Evolutionary conservation across 257 asterid genomes (phyloP), one percentile per base, ranked within the genome.

Genomic region (Cordia subcordata): DNA sequence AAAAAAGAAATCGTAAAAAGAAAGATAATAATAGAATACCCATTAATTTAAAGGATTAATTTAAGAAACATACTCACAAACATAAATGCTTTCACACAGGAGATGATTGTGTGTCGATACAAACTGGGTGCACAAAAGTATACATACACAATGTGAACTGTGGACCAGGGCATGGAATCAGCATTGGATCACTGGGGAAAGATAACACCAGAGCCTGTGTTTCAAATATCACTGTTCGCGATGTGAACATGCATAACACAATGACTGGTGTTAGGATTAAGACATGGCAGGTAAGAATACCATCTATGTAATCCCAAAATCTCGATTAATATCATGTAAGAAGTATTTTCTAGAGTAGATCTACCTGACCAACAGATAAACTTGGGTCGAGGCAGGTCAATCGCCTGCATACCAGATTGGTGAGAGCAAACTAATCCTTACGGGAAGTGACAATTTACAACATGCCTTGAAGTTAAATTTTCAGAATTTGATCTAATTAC

Each of bases 81-180:
- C 3, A 13, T 8, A 42, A 70, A 27, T n/a, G 33, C 11, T 38
- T 1, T 51, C 44, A 13, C 19, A 74, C 88, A 92, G 99, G 99
- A 72, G 99, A 90, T 70, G 97, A 87, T 45, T 87, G 96, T 23
- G 74, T 90, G 8, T 87, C 97, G 0, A 87, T 90, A 55, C 96
- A 81, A 75, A 78, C 95, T 14, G 97, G 97, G n/a, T 87, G 97
- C 78, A 60, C 93, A 9, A 80, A 80, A 16, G 85, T 90, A 6
- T 78, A 79, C 65, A 55, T 87, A 66, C 95, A 78, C 67, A 71
- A 84, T 50, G 67, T 90, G 10, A 78, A 78, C 55, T 90, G 97
- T 21, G 97, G 96, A 21, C 97, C 96, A 11, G 96, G 98, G 13
- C 98, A 92, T 47, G 98, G 98, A 4, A 88, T 92, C 74, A 92